Base-by-base conservation (phyloP, 2,329 filamentous ascomycete species). In the Colletotrichum cuscutae region DNA sequence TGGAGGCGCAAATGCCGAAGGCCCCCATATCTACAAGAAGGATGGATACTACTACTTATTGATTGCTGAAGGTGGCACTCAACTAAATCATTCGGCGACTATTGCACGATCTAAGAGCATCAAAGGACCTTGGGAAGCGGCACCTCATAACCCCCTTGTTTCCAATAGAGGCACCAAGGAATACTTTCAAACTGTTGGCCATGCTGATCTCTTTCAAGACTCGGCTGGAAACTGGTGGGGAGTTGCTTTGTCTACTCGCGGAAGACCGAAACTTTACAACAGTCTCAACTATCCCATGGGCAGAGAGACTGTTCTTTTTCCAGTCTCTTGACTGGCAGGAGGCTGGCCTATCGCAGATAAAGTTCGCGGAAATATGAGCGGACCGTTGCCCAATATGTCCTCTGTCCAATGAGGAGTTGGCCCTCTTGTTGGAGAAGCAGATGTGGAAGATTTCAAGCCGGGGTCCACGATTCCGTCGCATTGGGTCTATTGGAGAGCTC, bases 11-110 rank as follows among this genome's bases (percentile, higher is more conserved):
- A 76, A 84, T 77, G 75, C 86, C 0, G 85, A 87, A 71, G 89
- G 88, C 0, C 88, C 89, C 0, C 88, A 90, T 59, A 83, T 90
- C 19, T 88, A 87, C 76, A 83, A 82, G 56, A 85, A 85, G 52
- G 86, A 87, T 32, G 82, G 79, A 0, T 89, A 82, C 73, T 89
- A 88, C 74, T 89, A 89, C 72, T 79, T 89, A 5, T 78, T 89
- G 30, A 85, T 84, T 1, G 87, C 88, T 0, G 88, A 90, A 81
- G 87, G 86, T 0, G 87, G 86, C 1, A 88, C 86, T 1, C 79
- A 77, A 37, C 76, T 76, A 0, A 77, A 82, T 46, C 86, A 87
- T 65, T 80, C 80, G 56, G 79, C 84, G 22, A 85, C 82, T 3
- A 84, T 87, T 26, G 85, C 86, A 0, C 81, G 86, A 6, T 81